phyloP scores from a whole-genome alignment of 2,329 filamentous ascomycete genomes.

The Metarhizium humberi region DNA sequence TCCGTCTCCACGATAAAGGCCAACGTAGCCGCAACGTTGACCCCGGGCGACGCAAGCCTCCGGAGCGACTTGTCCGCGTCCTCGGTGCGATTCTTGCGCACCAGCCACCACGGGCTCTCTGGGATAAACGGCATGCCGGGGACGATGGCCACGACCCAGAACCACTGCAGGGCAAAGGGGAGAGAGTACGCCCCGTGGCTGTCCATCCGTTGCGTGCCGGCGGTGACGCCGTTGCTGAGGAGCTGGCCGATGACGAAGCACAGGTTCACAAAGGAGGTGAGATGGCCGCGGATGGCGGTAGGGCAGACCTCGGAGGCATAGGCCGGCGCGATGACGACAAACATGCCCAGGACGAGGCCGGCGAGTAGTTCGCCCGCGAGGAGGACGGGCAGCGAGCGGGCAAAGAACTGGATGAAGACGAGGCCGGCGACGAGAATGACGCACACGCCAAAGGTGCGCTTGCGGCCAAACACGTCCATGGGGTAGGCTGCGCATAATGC shows the following conservation, averaged over 20 bases:
- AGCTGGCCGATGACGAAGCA: constrained; percentile 38
- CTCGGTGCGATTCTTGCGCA: constrained; percentile 29
- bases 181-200: constrained; percentile 26
- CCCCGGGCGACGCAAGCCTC: constrained; percentile 34
- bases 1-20: constrained; percentile 37
- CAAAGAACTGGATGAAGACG: constrained; percentile 24
- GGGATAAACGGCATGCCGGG: constrained; percentile 35
- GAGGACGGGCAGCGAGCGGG: constrained; percentile 26
- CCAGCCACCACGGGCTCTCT: constrained; percentile 39
- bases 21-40: constrained; percentile 30
- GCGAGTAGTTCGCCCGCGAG: constrained; percentile 36
- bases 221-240: constrained; percentile 34
- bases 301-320: constrained; percentile 37
- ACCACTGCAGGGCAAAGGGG: constrained; percentile 36
- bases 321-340: constrained; percentile 30
- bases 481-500: constrained; percentile 40
- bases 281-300: constrained; percentile 27
- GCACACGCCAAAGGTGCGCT: constrained; percentile 45
- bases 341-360: constrained; percentile 32
- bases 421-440: constrained; percentile 20
- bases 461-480: constrained; percentile 20
- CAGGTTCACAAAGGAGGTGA: constrained; percentile 33
- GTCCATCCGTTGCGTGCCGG: constrained; percentile 11
- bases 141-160: constrained; percentile 30
- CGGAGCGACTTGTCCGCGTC: constrained; percentile 35